These are phyloP conservation scores for Calonectria henricotiae DNA, from an alignment of 2,329 filamentous ascomycete genomes.

Conservation along the genomic window DNA sequence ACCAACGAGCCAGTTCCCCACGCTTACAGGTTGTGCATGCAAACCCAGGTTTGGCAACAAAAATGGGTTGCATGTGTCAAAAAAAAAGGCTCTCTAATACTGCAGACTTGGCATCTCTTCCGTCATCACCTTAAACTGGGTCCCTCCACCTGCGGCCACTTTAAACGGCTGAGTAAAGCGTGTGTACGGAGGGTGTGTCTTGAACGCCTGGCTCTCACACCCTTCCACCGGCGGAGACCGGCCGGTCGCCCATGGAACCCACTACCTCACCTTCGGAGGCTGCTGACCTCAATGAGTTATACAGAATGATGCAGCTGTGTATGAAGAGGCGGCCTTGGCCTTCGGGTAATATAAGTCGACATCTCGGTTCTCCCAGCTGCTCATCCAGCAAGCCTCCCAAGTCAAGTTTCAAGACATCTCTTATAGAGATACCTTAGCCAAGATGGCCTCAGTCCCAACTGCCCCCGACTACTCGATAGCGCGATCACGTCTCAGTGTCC, in stretches of 20 bases:
- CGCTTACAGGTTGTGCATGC: conserved; percentile 23
- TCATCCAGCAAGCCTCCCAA: conserved; percentile 28
- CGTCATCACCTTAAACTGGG: conserved; percentile 33
- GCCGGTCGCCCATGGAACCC: conserved; percentile 35
- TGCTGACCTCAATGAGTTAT: conserved; percentile 5
- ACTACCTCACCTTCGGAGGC: conserved; percentile 27
- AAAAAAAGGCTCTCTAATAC: conserved; percentile 4
- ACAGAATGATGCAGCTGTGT: not conserved
- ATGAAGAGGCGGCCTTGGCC: not conserved
- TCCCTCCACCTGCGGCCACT: conserved; percentile 11
- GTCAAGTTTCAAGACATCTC: conserved; percentile 23
- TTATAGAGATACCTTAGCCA: conserved; percentile 23
- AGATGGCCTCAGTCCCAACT: conserved; percentile 53
- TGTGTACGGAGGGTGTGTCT: conserved; percentile 19
- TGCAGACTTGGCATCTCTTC: conserved; percentile 18
- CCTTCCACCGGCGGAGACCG: conserved; percentile 38
- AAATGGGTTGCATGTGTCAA: conserved; percentile 11
- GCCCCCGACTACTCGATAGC: conserved; percentile 52
- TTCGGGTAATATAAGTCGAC: conserved; percentile 30
- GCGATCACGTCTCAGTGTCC: conserved; percentile 50
- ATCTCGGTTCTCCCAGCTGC: conserved; percentile 14
- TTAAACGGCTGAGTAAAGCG: conserved; percentile 5
- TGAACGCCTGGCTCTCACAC: conserved; percentile 23
- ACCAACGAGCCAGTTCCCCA: conserved; percentile 25
- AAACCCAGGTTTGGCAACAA: conserved; percentile 5